Base-by-base conservation (phyloP, 2,329 filamentous ascomycete genomes). In the Nakataea oryzae region DNA sequence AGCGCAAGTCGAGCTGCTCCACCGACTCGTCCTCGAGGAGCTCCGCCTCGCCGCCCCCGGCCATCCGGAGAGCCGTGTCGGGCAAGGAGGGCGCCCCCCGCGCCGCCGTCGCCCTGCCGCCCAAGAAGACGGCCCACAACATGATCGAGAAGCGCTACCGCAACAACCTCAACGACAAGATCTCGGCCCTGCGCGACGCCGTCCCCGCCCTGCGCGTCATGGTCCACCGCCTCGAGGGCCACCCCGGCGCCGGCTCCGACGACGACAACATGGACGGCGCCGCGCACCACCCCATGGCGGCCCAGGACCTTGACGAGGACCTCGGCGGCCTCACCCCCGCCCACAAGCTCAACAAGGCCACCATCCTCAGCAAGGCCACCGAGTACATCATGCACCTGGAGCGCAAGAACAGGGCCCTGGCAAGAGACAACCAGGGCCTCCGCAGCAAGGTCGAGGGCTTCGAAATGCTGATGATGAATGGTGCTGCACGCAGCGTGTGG, bases 131-230 rank as follows among this genome's bases (percentile, higher is more conserved):
- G 34, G 88, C 89, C 11, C 90, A 93, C 75, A 93, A 92, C 74
- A 89, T 93, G 74, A 91, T 93, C 66, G 90, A 93, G 75, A 93
- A 93, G 76, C 80, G 90, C 62, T 93, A 93, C 74, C 86, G 90
- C 66, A 91, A 87, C 61, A 93, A 93, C 70, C 79, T 93, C 63
- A 93, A 93, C 71, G 89, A 92, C 70, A 93, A 92, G 75, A 93
- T 93, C 68, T 81, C 88, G 24, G 87, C 88, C 60, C 76, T 93
- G 57, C 81, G 88, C 65, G 88, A 92, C 70, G 87, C 87, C 59
- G 88, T 93, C 0, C 75, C 75, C 61, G 74, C 79, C 2, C 73
- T 86, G 58, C 77, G 83, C 30, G 69, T 83, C 54, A 76, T 74
- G 59, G 73, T 75, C 3, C 71, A 75, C 28, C 71, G 74, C 1